These are phyloP conservation scores for Carex littledalei DNA, from an alignment of 176 grass and related monocot species.

Conservation along the genomic window DNA sequence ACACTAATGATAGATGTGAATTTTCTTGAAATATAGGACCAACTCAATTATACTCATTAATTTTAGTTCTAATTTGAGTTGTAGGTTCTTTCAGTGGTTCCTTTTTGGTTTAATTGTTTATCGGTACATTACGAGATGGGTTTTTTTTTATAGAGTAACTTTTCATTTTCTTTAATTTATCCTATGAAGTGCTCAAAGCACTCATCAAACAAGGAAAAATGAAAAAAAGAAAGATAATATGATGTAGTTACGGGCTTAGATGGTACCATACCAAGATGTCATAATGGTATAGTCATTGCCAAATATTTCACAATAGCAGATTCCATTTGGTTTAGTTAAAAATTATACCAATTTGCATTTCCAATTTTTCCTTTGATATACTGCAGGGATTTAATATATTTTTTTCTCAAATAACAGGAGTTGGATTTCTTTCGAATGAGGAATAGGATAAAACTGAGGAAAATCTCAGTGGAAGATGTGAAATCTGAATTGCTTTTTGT, in stretches of 20 bases:
- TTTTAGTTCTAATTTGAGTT: background rate
- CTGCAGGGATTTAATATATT: background rate
- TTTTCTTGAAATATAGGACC: background rate
- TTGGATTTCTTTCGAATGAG: conserved; percentile 62
- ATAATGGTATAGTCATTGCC: background rate
- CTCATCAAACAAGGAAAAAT: background rate
- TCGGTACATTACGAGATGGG: background rate
- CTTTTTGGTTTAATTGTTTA: background rate
- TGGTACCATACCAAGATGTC: background rate
- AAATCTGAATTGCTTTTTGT: conserved; percentile 67
- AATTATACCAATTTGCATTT: background rate
- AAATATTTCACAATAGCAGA: background rate
- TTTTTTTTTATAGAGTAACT: background rate
- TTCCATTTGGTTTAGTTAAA: background rate
- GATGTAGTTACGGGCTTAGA: background rate
- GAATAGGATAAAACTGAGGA: conserved; percentile 59
- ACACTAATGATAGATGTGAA: background rate
- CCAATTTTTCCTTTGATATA: background rate
- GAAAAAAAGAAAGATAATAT: background rate
- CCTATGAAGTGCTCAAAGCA: no score
- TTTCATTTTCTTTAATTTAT: background rate
- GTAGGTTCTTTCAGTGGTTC: background rate
- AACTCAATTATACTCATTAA: background rate
- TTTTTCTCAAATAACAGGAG: conserved; percentile 32
- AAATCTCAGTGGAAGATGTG: conserved; percentile 27